Evolutionary conservation across 306 rosid genomes (phyloP).

Genomic region (Castanospermum australe): DNA sequence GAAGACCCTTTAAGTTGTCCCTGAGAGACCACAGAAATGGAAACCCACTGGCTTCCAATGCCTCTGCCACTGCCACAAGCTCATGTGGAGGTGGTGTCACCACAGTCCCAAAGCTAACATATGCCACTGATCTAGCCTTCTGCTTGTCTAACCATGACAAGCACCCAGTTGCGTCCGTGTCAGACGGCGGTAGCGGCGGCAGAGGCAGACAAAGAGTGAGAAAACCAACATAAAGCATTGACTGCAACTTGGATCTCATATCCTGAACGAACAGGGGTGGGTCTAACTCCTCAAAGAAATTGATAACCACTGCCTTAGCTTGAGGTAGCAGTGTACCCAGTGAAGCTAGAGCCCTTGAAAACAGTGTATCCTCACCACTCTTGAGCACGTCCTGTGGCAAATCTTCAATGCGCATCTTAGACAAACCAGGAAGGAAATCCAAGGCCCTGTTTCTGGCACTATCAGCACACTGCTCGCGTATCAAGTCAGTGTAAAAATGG

Average conservation of each 20-base stretch:
- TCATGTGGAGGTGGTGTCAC: conserved; percentile 35
- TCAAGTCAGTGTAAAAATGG: conserved; percentile 30
- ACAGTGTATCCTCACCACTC: conserved; percentile 1
- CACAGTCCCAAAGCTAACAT: conserved; percentile 37
- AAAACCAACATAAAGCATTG: conserved; percentile 41
- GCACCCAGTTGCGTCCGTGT: conserved; percentile 32
- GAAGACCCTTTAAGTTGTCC: conserved; percentile 2
- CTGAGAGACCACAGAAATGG: conserved; percentile 45
- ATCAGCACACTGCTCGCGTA: not conserved
- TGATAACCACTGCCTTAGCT: conserved; percentile 42
- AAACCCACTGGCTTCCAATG: conserved; percentile 34
- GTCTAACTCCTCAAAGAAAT: conserved; percentile 35
- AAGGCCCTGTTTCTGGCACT: not conserved
- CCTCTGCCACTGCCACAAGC: conserved; percentile 42
- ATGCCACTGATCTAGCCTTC: conserved; percentile 7
- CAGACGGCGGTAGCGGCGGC: not conserved
- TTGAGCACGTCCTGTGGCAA: conserved; percentile 25
- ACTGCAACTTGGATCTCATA: conserved; percentile 32
- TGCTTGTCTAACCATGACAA: conserved; percentile 39
- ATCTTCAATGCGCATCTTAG: conserved; percentile 33
- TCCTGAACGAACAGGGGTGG: conserved; percentile 24
- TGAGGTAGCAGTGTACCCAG: conserved; percentile 32
- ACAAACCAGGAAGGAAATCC: conserved; percentile 48
- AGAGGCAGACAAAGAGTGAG: conserved; percentile 28
- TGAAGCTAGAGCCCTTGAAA: conserved; percentile 26